Percentiles rank a stretch among this genome's conserved stretches.
Conservation (phyloP, 768 basidiomycete species). For the Tremella fuciformis region DNA sequence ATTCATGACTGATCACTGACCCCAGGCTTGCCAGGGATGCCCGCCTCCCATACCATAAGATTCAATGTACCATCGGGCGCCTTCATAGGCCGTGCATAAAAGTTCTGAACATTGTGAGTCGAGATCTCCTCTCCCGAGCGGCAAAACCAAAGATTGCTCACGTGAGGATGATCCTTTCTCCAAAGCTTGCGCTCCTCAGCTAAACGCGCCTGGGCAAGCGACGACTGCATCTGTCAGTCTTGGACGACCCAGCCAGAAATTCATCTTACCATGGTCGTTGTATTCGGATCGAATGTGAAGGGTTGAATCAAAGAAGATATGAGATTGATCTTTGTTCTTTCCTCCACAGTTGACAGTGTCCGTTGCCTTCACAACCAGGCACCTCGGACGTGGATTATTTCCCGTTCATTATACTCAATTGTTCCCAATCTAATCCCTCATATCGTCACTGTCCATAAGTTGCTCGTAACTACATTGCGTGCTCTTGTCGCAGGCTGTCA, state of each 20-base stretch:
- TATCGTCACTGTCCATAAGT: neutral
- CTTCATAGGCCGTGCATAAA: conserved; percentile 92
- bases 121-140: conserved; percentile 4
- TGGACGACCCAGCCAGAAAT: no score
- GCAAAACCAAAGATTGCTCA: conserved; percentile 55
- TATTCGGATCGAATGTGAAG: no score
- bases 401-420: no score
- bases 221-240: conserved; percentile 26
- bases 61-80: conserved; percentile 89
- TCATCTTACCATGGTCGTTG: neutral
- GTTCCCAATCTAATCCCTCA: neutral
- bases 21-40: conserved; percentile 84
- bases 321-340: no score
- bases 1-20: no score
- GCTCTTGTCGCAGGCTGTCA: conserved; percentile 1
- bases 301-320: no score
- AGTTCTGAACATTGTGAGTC: conserved; percentile 65
- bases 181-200: conserved; percentile 98
- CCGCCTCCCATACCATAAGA: conserved; percentile 97
- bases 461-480: neutral
- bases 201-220: conserved; percentile 67
- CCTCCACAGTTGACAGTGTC: no score
- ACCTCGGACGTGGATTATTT: no score
- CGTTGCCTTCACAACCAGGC: no score
- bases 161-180: conserved; percentile 98